Base-by-base conservation (phyloP, 2,329 filamentous ascomycete genomes). In the Stachybotrys echinatus region DNA sequence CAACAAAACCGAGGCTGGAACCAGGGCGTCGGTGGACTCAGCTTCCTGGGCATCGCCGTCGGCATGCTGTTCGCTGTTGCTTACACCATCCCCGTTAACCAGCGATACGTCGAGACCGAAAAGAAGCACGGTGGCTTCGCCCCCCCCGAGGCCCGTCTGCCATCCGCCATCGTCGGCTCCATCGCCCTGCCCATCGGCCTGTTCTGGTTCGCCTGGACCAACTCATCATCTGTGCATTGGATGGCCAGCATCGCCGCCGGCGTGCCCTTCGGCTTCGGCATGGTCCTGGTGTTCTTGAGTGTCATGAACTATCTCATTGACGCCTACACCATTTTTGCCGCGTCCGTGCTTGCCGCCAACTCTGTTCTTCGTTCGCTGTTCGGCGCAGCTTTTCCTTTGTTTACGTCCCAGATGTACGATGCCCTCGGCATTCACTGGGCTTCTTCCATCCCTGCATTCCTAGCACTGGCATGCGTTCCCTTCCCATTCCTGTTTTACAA, bases 381-480 rank as follows among this genome's bases (percentile, higher is more conserved):
- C 52, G 85, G 84, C 49, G 80, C 83, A 2, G 81, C 77, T 0
- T 88, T 89, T 66, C 85, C 85, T 0, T 72, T 89, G 0, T 88
- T 88, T 64, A 85, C 84, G 1, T 73, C 71, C 0, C 47, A 65
- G 12, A 77, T 79, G 73, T 79, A 77, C 61, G 37, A 66, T 2
- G 67, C 70, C 43, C 70, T 84, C 3, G 84, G 86, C 37, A 81
- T 87, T 43, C 84, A 89, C 67, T 90, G 87, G 87, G 87, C 84
- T 0, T 80, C 76, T 7, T 79, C 77, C 0, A 70, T 90, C 14
- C 86, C 85, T 0, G 87, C 80, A 0, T 89, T 90, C 68, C 71
- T 90, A 2, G 78, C 85, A 0, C 63, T 89, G 5, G 75, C 73
- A 7, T 89, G 85, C 86, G 1, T 84, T 86, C 44, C 44, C 17